phyloP scores from a whole-genome alignment of 2,329 filamentous ascomycete genomes.

The Tolypocladium tundrense region DNA sequence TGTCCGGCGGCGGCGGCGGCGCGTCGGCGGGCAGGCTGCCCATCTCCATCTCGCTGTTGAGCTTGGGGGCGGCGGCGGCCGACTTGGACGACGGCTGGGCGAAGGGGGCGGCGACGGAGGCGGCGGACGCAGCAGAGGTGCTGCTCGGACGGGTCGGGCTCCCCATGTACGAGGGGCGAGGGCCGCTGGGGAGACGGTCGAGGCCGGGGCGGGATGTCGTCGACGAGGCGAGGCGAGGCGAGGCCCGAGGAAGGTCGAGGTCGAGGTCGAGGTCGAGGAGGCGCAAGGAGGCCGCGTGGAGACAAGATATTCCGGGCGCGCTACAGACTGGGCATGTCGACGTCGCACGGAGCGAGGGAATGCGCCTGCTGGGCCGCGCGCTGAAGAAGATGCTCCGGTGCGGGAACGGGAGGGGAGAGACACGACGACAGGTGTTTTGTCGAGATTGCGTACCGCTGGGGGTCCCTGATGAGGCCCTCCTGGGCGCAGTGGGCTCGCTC shows the following conservation, averaged over 20 bases:
- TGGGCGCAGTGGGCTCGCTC: background rate
- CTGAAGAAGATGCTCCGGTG: background rate
- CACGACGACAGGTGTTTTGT: background rate
- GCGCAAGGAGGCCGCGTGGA: background rate
- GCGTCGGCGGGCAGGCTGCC: slow-evolving; percentile 34
- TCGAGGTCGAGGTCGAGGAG: background rate
- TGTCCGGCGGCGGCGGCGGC: slow-evolving; percentile 27
- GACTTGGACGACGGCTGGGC: slow-evolving; percentile 47
- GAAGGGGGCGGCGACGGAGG: slow-evolving; percentile 21
- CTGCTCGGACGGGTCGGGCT: slow-evolving; percentile 25
- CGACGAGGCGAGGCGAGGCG: background rate
- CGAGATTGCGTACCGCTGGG: background rate
- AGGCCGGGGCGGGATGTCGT: background rate
- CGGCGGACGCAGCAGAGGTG: slow-evolving; percentile 24
- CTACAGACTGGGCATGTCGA: background rate
- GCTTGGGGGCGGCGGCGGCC: slow-evolving; percentile 40
- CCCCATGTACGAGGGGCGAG: slow-evolving; percentile 24
- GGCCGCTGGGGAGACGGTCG: background rate
- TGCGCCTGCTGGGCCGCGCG: background rate
- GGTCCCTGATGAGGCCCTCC: background rate
- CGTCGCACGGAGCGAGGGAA: background rate
- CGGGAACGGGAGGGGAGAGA: background rate
- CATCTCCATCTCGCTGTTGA: slow-evolving; percentile 48
- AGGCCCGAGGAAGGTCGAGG: background rate
- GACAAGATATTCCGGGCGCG: background rate